Conservation (phyloP, 306 rosid genomes). For the Sesbania bispinosa region DNA sequence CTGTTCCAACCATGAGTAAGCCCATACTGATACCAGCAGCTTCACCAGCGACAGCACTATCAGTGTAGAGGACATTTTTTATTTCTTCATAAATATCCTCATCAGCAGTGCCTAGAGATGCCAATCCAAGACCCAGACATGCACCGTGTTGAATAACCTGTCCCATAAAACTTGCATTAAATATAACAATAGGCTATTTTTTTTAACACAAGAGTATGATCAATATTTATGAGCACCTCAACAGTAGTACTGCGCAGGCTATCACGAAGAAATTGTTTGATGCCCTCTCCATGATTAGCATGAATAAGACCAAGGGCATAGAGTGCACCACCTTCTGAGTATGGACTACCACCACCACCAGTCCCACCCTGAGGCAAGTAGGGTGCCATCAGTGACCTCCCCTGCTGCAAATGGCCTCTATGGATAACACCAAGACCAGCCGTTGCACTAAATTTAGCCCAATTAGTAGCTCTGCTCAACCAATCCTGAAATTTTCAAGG, state of each 20-base stretch:
- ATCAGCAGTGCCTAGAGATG: conserved; percentile 94
- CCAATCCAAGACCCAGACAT: conserved; percentile 97
- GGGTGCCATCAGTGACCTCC: conserved; percentile 97
- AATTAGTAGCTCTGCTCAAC: conserved; percentile 98
- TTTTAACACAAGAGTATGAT: not conserved
- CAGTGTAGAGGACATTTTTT: conserved; percentile 81
- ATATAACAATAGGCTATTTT: not conserved
- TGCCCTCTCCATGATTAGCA: conserved; percentile 98
- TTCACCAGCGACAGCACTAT: conserved; percentile 97
- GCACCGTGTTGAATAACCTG: conserved; percentile 99
- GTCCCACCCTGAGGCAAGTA: conserved; percentile 93
- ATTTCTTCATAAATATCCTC: conserved; percentile 87
- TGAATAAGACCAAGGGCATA: conserved; percentile 97
- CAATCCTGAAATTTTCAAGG: conserved; percentile 62
- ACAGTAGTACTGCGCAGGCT: conserved; percentile 88
- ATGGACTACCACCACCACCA: conserved; percentile 96
- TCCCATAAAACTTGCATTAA: conserved; percentile 19
- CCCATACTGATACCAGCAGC: conserved; percentile 99
- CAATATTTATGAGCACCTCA: conserved; percentile 59
- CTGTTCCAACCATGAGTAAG: conserved; percentile 97
- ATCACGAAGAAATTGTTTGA: conserved; percentile 92
- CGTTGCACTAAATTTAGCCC: conserved; percentile 98
- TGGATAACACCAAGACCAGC: conserved; percentile 99
- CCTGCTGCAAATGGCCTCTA: conserved; percentile 94
- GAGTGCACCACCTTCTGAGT: conserved; percentile 96